Base-by-base conservation (phyloP, 1,284 basidiomycete species). In the Papiliotrema terrestris region DNA sequence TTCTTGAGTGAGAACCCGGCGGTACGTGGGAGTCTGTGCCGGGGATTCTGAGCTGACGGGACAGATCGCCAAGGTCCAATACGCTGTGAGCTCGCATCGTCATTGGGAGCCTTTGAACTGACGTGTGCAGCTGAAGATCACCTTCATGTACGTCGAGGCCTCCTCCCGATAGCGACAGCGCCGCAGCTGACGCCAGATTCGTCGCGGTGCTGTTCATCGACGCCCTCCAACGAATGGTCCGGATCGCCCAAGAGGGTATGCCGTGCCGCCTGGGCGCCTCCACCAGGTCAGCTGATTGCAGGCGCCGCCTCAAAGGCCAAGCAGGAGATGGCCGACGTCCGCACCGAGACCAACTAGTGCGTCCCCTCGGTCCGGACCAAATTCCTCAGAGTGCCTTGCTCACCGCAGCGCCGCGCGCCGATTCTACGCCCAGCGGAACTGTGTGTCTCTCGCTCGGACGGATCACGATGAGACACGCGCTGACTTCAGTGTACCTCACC, bases 191-290 rank as follows among this genome's bases (percentile, higher is more conserved):
- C 19, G 20, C 29, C 65, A 93, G 91, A 61, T 96, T 95, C 68
- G 86, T 96, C 1, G 89, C 80, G 1, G 84, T 97, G 2, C 61
- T 78, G 19, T 80, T 81, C 63, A 72, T 80, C 43, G 93, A 97
- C 65, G 91, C 94, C 25, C 80, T 95, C 42, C 93, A 97, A 77
- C 83, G 93, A 61, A 94, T 96, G 89, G 84, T 88, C 80, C 84
- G 90, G 56, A 86, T 95, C 38, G 86, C 86, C 17, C 73, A 77
- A 63, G 76, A 78, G 59, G 73, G 75, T 65, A 25, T 45, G 62
- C 50, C 46, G 8, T 15, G 9, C 32, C 5, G 2, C 2, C 3
- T 25, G n/a, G 15, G 38, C 8, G 15, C 26, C 26, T 2, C 26
- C 5, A 38, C 11, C 9, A 4, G 25, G n/a, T n/a, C 45, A 17